These are phyloP conservation scores for Chlamydomonas sp. DNA, from an alignment of 139 green algal genomes.

Conservation along the genomic window DNA sequence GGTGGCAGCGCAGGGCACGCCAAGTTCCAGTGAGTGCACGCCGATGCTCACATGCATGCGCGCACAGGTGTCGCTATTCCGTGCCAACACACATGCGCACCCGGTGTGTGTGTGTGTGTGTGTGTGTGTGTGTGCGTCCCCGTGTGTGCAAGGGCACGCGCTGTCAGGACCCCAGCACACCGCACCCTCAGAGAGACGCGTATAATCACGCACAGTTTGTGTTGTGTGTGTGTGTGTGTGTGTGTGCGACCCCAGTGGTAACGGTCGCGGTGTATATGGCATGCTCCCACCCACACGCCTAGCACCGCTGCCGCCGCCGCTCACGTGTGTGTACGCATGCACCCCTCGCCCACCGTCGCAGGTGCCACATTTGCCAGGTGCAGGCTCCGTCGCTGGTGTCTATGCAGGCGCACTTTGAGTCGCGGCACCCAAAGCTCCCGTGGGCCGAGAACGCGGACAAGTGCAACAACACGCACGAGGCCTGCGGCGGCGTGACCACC, in stretches of 20 bases:
- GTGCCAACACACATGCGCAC: neutral
- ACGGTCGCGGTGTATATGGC: too few species aligned
- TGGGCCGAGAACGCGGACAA: conserved; percentile 57
- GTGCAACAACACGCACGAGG: conserved; percentile 53
- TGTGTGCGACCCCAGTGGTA: too few species aligned
- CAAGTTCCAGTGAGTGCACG: conserved; percentile 54
- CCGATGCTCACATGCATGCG: neutral
- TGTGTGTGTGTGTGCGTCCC: neutral
- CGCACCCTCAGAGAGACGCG: too few species aligned
- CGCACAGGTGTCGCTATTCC: neutral
- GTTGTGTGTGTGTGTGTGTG: too few species aligned
- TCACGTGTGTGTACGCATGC: neutral
- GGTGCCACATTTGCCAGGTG: conserved; percentile 46
- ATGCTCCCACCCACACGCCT: neutral
- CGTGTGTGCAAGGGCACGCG: neutral
- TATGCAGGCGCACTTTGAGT: conserved; percentile 62
- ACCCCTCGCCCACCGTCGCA: too few species aligned
- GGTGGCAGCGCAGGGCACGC: conserved; percentile 69
- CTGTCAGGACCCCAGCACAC: neutral
- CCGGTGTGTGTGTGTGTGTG: too few species aligned
- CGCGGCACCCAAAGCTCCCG: conserved; percentile 59
- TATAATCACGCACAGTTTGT: too few species aligned
- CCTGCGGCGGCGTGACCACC: conserved; percentile 52
- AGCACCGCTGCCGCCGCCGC: neutral
- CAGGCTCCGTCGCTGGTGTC: conserved; percentile 57